phyloP scores from a whole-genome alignment of 192 early-diverging fungal genomes.

The Phlyctochytrium bullatum region DNA sequence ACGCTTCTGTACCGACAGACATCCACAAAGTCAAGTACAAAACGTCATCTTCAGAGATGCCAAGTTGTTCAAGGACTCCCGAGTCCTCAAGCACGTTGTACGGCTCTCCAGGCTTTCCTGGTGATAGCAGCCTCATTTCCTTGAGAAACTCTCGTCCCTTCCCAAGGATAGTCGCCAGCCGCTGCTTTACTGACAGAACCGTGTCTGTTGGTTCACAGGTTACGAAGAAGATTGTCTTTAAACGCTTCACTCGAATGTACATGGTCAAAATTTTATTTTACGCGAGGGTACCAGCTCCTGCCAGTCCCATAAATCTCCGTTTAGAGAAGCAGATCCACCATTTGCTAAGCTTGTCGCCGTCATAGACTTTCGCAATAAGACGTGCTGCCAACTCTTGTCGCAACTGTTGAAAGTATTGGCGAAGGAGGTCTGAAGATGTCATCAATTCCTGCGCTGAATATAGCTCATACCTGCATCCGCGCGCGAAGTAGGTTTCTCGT shows the following conservation, averaged over 20 bases:
- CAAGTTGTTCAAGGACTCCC: slow-evolving; percentile 43
- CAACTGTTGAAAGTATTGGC: slow-evolving; percentile 85
- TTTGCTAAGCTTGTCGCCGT: slow-evolving; percentile 81
- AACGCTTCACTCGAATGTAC: slow-evolving; percentile 36
- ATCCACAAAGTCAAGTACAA: slow-evolving; percentile 35
- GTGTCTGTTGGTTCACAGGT: slow-evolving; percentile 27
- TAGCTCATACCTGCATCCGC: slow-evolving; percentile 78
- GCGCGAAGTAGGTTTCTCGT: slow-evolving; percentile 65
- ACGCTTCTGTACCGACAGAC: slow-evolving; percentile 17
- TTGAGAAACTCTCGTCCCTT: slow-evolving; percentile 22
- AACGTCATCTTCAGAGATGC: slow-evolving; percentile 34
- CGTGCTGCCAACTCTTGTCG: slow-evolving; percentile 84
- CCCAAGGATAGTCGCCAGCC: slow-evolving; percentile 24
- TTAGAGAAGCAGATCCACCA: slow-evolving; percentile 99
- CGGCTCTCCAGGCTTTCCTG: background rate
- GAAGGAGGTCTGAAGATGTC: slow-evolving; percentile 68
- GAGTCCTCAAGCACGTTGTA: slow-evolving; percentile 40
- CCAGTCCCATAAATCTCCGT: slow-evolving; percentile 96
- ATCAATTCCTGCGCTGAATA: background rate
- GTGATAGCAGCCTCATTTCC: slow-evolving; percentile 25
- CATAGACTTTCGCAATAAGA: slow-evolving; percentile 77
- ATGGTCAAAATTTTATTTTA: background rate
- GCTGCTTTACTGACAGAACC: slow-evolving; percentile 32
- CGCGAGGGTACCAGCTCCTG: slow-evolving; percentile 42
- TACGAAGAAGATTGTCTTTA: slow-evolving; percentile 43